Evolutionary conservation across 495 filamentous ascomycete genomes (phyloP), one percentile per base, ranked within the genome.

Genomic region (Penicillium cosmopolitanum): DNA sequence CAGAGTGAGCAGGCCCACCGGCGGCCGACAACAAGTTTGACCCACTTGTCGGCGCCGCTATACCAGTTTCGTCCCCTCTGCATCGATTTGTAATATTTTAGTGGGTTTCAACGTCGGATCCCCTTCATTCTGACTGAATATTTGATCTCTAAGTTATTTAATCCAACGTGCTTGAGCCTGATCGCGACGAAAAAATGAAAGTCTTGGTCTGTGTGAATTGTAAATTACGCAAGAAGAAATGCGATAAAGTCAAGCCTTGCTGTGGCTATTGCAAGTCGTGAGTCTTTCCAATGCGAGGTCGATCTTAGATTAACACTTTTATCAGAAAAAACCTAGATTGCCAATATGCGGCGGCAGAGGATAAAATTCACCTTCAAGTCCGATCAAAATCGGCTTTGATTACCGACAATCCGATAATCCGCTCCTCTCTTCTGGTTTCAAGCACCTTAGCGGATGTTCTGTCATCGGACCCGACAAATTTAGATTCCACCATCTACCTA

Each of bases 141-240:
- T 13, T 40, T n/a, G 10, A 31, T 31, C 28, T 40, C 12, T 13
- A 5, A 9, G n/a, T 40, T 12, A 40, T 40, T 0, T 40, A n/a
- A 40, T 15, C 10, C 36, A 40, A 15, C 36, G 12, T 40, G 11
- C 11, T 40, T 12, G 6, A n/a, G 10, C 12, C 36, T 40, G 36
- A 3, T 8, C 2, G 12, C 36, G 11, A 40, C 15, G 10, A 33
- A 25, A 15, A 42, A 18, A 50, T 28, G 5, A 31, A 21, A 28
- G 8, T 33, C n/a, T 31, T 31, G 1, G 66, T 61, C 8, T 78
- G 76, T 46, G 50, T 55, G n/a, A 72, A 57, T 28, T 79, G 76
- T 58, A 76, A 73, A 56, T 38, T 53, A 1, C 66, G 73, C 25
- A 79, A 79, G 61, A 74, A 76, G 53, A 73, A 69, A 47, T 79